Evolutionary conservation across 2,329 filamentous ascomycete species (phyloP), one percentile per base, ranked within the genome.

Genomic region (Colletotrichum trifolii): DNA sequence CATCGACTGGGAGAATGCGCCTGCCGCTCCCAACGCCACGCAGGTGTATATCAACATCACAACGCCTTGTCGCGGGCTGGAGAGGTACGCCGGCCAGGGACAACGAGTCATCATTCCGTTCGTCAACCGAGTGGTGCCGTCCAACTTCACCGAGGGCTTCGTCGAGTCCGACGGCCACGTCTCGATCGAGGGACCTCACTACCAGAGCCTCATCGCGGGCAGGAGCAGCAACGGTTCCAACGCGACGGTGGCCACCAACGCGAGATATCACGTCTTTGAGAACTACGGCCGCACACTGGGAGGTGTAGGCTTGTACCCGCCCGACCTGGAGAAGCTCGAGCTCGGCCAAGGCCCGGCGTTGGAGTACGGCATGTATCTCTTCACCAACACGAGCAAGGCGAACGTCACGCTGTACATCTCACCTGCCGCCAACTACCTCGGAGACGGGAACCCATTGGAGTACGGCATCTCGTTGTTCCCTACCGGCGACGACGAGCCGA

Each of bases 341-440:
- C 72, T 83, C 1, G 77, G 78, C 3, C 79, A 80, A 10, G 84
- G 80, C 0, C 87, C 88, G 1, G 82, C 82, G 5, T 79, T 91
- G 8, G 83, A 87, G 68, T 91, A 90, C 72, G 79, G 85, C 56
- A 71, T 91, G 63, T 90, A 88, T 74, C 79, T 88, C 11, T 90
- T 89, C 77, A 85, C 83, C 47, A 81, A 82, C 61, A 73, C 80
- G 6, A 77, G 77, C 13, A 79, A 78, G 6, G 74, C 73, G 48
- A 81, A 80, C 68, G 74, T 81, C 1, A 82, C 73, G 0, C 77
- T 87, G 3, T 82, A 81, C 72, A 77, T 88, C 64, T 85, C 83
- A 8, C 84, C 85, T 0, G 79, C 77, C 1, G 79, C 82, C 47
- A 87, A 87, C 71, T 85, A 85, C 69, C 77, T 85, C 4, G 84